Base-by-base conservation (phyloP, 2,329 filamentous ascomycete species). In the Zymoseptoria crescenta region DNA sequence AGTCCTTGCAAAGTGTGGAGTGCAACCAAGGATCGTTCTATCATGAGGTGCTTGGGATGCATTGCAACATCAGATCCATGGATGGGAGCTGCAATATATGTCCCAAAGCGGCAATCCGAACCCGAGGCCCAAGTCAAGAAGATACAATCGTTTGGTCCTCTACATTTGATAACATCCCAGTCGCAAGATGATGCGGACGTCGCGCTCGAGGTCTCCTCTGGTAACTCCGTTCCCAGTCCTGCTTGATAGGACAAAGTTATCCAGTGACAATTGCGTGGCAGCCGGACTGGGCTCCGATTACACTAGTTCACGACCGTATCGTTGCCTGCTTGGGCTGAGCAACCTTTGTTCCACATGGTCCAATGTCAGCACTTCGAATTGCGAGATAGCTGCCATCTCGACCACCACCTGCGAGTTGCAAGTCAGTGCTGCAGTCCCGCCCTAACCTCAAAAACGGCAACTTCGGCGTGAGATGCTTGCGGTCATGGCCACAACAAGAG, bases 61-160 rank as follows among this genome's bases (percentile, higher is more conserved):
- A 51, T 51, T 51, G 49, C 49, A 51, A 51, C 49, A 51, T 51
- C 49, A 10, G 49, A 51, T 51, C 49, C 49, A 51, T 51, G 49
- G 24, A n/a, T 51, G 49, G 49, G 20, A 27, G 49, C 49, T 51
- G 49, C 21, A 27, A 51, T 19, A 19, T 21, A 51, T 51, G 20
- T 51, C 49, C 19, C 4, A 16, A 19, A 19, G 16, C 16, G 49
- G 49, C 20, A 19, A 51, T 19, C 16, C 49, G 49, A 27, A 51
- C 49, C 49, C 49, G 49, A 51, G 49, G 13, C 24, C 49, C 24
- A 21, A 24, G 49, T 24, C 2, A 24, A 21, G 49, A 27, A 51
- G 49, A 51, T 27, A 21, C 49, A 16, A 24, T 27, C 20, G 13
- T 51, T 51, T 21, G n/a, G 16, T 21, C 49, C n/a, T 27, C 49